These are phyloP conservation scores for Sugiyamaella floridensis DNA, from an alignment of 805 yeast species.

Conservation along the genomic window DNA sequence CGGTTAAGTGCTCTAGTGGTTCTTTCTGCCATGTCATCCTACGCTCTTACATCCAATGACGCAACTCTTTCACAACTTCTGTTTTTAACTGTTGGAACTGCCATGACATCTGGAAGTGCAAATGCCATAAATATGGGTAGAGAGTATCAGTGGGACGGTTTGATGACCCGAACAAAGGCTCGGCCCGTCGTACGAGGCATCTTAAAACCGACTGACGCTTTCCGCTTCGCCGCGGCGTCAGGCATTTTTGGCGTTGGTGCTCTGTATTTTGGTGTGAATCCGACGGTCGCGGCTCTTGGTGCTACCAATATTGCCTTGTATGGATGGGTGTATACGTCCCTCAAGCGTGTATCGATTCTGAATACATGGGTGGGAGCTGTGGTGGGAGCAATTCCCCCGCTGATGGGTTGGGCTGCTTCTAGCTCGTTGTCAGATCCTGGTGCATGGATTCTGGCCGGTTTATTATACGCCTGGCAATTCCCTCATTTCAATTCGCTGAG, in stretches of 20 bases:
- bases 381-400: conserved; percentile 98
- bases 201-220: conserved; percentile 71
- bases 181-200: conserved; percentile 88
- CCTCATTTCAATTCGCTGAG: conserved; percentile 94
- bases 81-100: conserved; percentile 75
- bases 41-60: conserved; percentile 82
- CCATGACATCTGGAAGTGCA: conserved; percentile 86
- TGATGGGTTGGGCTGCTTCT: conserved; percentile 99
- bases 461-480: conserved; percentile 95
- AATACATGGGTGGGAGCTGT: conserved; percentile 99
- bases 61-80: conserved; percentile 65
- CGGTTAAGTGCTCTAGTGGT: conserved; percentile 80
- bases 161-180: conserved; percentile 80
- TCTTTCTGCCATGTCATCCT: conserved; percentile 85
- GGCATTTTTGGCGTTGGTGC: conserved; percentile 67
- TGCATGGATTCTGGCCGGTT: conserved; percentile 87
- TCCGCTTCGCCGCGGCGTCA: conserved; percentile 62
- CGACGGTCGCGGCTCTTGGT: conserved; percentile 79
- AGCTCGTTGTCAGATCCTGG: conserved; percentile 65
- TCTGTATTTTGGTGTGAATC: conserved; percentile 74
- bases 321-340: conserved; percentile 84
- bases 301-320: conserved; percentile 71
- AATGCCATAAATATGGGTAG: conserved; percentile 96
- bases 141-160: conserved; percentile 81
- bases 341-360: conserved; percentile 74